phyloP scores from a whole-genome alignment of 495 filamentous ascomycete species.

The Xylaria scruposa region DNA sequence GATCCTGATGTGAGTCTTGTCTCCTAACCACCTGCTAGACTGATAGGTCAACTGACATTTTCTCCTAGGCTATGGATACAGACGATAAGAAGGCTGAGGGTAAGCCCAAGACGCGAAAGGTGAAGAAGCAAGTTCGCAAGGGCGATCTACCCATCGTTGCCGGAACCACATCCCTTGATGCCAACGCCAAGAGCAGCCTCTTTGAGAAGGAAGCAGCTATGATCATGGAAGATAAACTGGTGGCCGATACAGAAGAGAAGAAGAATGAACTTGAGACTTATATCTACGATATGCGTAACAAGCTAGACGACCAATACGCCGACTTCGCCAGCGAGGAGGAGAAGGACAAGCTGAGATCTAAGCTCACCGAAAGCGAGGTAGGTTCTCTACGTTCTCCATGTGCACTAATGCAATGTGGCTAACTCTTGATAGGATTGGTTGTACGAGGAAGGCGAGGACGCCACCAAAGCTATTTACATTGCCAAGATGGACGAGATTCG shows the following conservation, averaged over 20 bases:
- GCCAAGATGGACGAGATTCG: conserved; percentile 96
- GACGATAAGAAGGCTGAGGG: conserved; percentile 73
- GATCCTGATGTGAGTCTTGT: conserved; percentile 71
- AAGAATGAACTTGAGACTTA: conserved; percentile 99
- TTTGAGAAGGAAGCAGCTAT: conserved; percentile 86
- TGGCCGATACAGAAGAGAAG: conserved; percentile 97
- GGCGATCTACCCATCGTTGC: conserved; percentile 89
- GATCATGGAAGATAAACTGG: conserved; percentile 98
- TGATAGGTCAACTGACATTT: conserved; percentile 21
- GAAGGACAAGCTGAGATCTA: conserved; percentile 81
- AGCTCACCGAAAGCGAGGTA: conserved; percentile 86
- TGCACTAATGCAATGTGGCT: conserved; percentile 25
- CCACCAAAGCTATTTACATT: conserved; percentile 90
- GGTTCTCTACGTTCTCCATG: conserved; percentile 35
- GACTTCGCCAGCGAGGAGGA: conserved; percentile 91
- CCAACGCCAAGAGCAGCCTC: conserved; percentile 65
- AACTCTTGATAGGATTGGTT: conserved; percentile 83
- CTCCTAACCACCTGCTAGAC: background rate
- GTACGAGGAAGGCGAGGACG: conserved; percentile 96
- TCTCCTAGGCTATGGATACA: conserved; percentile 87
- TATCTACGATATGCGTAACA: conserved; percentile 95
- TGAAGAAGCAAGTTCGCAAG: conserved; percentile 99
- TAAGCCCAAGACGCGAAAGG: conserved; percentile 93
- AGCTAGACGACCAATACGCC: conserved; percentile 88
- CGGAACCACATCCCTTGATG: conserved; percentile 80